phyloP scores from a whole-genome alignment of 2,329 filamentous ascomycete genomes.

The Triangularia verruculosa region DNA sequence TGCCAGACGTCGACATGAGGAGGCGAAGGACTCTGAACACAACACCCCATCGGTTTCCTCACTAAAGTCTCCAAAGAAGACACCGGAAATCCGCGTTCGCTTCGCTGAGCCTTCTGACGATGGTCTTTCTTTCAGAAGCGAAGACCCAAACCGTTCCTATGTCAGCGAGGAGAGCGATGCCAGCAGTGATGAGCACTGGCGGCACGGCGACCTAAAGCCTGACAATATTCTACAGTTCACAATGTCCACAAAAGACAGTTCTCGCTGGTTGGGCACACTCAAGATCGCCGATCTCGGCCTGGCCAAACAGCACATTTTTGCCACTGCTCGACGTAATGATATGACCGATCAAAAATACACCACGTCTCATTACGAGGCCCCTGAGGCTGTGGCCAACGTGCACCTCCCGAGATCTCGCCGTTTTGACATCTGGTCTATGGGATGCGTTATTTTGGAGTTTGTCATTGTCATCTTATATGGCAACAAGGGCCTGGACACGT shows the following conservation, averaged over 20 bases:
- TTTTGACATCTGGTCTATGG: constrained; percentile 16
- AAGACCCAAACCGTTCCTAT: not conserved
- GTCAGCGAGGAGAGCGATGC: constrained; percentile 3
- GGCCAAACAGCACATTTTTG: constrained; percentile 10
- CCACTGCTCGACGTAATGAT: not conserved
- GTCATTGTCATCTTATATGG: constrained; percentile 11
- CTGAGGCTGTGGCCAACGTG: not conserved
- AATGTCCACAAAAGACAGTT: not conserved
- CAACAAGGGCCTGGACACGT: not conserved
- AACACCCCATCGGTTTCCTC: not conserved
- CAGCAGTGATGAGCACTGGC: constrained; percentile 1
- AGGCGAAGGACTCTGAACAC: not conserved
- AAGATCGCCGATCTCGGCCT: constrained; percentile 13
- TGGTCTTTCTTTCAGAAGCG: not conserved
- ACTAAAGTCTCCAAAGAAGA: not conserved
- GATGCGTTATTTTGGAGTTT: constrained; percentile 12
- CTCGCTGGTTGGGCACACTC: constrained; percentile 4
- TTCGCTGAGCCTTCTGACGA: not conserved
- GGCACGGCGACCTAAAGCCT: constrained; percentile 12
- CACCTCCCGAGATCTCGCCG: constrained; percentile 3
- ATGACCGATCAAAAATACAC: not conserved
- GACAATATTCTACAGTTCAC: constrained; percentile 12
- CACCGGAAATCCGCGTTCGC: not conserved
- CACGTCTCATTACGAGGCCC: constrained; percentile 8
- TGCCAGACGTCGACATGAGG: not conserved